phyloP scores from a whole-genome alignment of 495 filamentous ascomycete genomes.

The Penicillium psychrofluorescens region DNA sequence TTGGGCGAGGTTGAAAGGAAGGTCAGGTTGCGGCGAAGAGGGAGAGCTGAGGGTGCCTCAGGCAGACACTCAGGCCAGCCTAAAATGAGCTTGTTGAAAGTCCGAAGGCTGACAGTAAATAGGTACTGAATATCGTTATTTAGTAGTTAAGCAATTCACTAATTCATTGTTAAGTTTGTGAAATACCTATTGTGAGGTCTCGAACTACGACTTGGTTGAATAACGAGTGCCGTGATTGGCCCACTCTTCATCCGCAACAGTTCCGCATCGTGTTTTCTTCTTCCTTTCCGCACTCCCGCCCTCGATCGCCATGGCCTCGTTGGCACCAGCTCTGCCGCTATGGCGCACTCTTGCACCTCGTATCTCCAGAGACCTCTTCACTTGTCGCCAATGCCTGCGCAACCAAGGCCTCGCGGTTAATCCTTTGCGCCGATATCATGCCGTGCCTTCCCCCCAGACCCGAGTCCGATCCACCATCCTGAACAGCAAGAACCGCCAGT shows the following conservation, averaged over 20 bases:
- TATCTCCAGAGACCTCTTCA: slow-evolving; percentile 48
- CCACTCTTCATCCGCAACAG: too few relatives aligned
- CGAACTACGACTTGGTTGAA: too few relatives aligned
- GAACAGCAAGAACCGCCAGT: slow-evolving; percentile 21
- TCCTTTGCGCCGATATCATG: slow-evolving; percentile 26
- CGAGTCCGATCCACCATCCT: slow-evolving; percentile 20
- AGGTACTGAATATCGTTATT: too few relatives aligned
- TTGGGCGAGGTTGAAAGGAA: slow-evolving; percentile 1
- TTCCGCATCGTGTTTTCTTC: slow-evolving; percentile 4
- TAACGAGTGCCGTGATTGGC: slow-evolving; percentile 13
- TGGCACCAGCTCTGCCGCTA: slow-evolving; percentile 21
- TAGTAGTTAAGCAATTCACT: too few relatives aligned
- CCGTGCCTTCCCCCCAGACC: slow-evolving; percentile 20
- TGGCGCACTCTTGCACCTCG: slow-evolving; percentile 38
- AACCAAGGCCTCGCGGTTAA: slow-evolving; percentile 25
- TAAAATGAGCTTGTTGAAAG: too few relatives aligned
- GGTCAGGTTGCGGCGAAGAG: slow-evolving; percentile 2
- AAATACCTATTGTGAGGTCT: too few relatives aligned
- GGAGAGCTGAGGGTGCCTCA: slow-evolving; percentile 10
- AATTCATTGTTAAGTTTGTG: too few relatives aligned
- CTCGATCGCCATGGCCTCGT: slow-evolving; percentile 27
- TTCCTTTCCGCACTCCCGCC: slow-evolving; percentile 4
- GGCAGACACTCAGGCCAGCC: slow-evolving; percentile 3
- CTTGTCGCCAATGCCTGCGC: slow-evolving; percentile 56
- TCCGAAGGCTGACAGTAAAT: too few relatives aligned